phyloP scores from a whole-genome alignment of 768 basidiomycete genomes.

The Boletus vinaceobasis region DNA sequence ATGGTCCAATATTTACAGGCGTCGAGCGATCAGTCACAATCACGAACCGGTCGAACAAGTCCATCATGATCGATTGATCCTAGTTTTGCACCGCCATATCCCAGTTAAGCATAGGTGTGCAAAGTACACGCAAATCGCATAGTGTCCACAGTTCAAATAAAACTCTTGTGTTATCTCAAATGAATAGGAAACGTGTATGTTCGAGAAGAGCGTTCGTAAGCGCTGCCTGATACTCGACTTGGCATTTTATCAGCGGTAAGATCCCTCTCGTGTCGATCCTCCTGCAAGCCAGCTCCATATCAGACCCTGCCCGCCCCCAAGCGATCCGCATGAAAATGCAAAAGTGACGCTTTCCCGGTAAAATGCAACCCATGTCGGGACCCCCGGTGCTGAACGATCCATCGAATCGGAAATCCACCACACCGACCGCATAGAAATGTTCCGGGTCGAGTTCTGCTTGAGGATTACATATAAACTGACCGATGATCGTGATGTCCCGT shows the following conservation, averaged over 20 bases:
- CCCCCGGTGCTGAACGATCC: fast-evolving
- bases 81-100: too few species aligned
- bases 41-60: too few species aligned
- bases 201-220: slow-evolving; percentile 5
- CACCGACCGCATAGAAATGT: slow-evolving; percentile 1
- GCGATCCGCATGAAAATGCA: slow-evolving; percentile 5
- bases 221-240: background rate
- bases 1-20: too few species aligned
- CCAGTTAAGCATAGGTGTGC: too few species aligned
- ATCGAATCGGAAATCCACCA: slow-evolving; percentile 7
- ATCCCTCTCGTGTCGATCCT: slow-evolving; percentile 1
- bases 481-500: background rate
- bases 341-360: background rate
- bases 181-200: background rate
- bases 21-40: too few species aligned
- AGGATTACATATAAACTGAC: background rate
- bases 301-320: background rate
- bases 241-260: slow-evolving; percentile 4
- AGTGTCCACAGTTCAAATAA: background rate
- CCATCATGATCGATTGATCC: too few species aligned
- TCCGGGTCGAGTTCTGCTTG: background rate
- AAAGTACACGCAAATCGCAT: background rate
- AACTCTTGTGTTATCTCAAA: background rate
- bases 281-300: slow-evolving; percentile 4
- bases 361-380: background rate